Evolutionary conservation across 768 basidiomycete genomes (phyloP).

Genomic region (Russula earlei): DNA sequence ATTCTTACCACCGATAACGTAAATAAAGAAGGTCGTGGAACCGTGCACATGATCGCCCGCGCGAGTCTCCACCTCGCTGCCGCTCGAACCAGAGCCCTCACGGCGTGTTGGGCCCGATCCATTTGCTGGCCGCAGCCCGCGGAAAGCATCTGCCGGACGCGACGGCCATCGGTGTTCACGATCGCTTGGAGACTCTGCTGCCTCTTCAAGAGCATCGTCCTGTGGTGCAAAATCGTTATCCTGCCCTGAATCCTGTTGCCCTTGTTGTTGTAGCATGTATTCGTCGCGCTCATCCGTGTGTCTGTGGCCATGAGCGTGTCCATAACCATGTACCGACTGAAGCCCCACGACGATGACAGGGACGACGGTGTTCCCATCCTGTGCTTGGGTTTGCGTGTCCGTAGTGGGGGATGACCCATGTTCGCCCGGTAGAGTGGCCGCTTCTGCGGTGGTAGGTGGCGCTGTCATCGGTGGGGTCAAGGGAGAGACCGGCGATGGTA

Average conservation of each 20-base stretch:
- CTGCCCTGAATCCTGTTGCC: background rate
- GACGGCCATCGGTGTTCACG: constrained; percentile 43
- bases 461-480: background rate
- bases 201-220: background rate
- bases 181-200: background rate
- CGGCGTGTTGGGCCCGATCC: constrained; percentile 17
- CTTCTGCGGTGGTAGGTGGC: background rate
- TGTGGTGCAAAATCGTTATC: background rate
- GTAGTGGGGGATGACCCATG: background rate
- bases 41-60: constrained; percentile 20
- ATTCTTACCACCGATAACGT: constrained; percentile 70
- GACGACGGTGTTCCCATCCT: constrained; percentile 39
- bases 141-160: constrained; percentile 53
- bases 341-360: constrained; percentile 80
- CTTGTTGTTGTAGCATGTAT: background rate
- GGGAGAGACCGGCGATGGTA: background rate
- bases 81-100: constrained; percentile 7
- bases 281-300: constrained; percentile 5
- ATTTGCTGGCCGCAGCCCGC: constrained; percentile 38
- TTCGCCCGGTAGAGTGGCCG: constrained; percentile 1
- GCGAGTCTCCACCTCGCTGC: background rate
- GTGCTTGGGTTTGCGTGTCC: constrained; percentile 5
- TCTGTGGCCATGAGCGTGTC: constrained; percentile 12
- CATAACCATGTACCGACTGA: constrained; percentile 55
- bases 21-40: constrained; percentile 78